Percentiles rank a stretch among this genome's conserved stretches.
Evolutionary conservation across 345 rosid species (phyloP).

Genomic region (Crucihimalaya himalaica): DNA sequence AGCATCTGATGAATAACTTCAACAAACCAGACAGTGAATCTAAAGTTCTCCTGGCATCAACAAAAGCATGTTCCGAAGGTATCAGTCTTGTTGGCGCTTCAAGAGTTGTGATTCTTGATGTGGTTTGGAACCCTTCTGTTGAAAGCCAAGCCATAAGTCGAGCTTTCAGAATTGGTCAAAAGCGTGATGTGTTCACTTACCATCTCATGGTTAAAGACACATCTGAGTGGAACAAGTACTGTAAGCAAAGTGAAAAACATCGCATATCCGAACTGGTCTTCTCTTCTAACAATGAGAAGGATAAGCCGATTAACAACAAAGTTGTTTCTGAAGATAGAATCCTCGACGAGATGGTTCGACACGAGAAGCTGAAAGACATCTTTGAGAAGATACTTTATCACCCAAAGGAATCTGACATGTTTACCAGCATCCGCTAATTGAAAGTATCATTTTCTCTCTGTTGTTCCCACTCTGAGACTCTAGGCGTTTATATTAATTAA

Average conservation of each 20-base stretch:
- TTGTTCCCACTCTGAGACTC: constrained; percentile 2
- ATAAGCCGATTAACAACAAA: constrained; percentile 4
- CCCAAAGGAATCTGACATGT: constrained; percentile 35
- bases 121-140: constrained; percentile 85
- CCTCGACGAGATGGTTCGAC: constrained; percentile 45
- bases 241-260: constrained; percentile 55
- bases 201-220: constrained; percentile 64
- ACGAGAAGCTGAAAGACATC: constrained; percentile 39
- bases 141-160: constrained; percentile 86
- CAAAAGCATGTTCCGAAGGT: constrained; percentile 73
- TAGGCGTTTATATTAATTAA: not conserved
- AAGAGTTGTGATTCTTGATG: constrained; percentile 78
- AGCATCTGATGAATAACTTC: constrained; percentile 51
- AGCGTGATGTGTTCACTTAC: constrained; percentile 59
- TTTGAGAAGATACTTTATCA: constrained; percentile 39
- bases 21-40: constrained; percentile 52
- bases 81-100: constrained; percentile 84
- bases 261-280: constrained; percentile 59
- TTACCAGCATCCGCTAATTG: constrained; percentile 20
- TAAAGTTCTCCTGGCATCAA: constrained; percentile 77
- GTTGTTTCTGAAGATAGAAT: constrained; percentile 41
- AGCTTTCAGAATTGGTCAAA: constrained; percentile 76
- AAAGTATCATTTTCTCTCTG: not conserved
- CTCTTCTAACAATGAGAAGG: constrained; percentile 42
- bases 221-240: constrained; percentile 53